These are phyloP conservation scores for Chaetomium cochliodes DNA, from an alignment of 495 filamentous ascomycete species.

Conservation along the genomic window DNA sequence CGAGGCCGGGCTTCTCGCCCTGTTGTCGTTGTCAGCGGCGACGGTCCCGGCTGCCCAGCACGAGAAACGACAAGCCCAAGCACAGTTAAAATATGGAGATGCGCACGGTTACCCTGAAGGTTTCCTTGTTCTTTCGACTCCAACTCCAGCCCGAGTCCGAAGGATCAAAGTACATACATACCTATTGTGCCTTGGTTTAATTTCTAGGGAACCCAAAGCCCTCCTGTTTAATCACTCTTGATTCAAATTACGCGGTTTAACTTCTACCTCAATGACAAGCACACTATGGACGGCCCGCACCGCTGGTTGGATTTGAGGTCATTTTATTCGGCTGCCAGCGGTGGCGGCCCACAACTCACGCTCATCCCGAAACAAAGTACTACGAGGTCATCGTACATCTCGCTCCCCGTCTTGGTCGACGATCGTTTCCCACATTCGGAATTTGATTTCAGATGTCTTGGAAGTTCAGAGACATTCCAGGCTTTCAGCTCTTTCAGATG, in stretches of 20 bases:
- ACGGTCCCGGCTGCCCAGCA: too few relatives aligned
- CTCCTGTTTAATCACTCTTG: too few relatives aligned
- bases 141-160: too few relatives aligned
- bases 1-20: too few relatives aligned
- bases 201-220: too few relatives aligned
- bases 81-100: not conserved
- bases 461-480: not conserved
- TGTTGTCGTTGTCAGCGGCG: too few relatives aligned
- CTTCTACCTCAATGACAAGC: too few relatives aligned
- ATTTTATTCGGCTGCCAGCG: not conserved
- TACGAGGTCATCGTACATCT: conserved; percentile 28
- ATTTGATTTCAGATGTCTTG: not conserved
- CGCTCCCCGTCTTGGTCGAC: not conserved
- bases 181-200: too few relatives aligned
- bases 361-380: not conserved
- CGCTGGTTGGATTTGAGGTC: not conserved
- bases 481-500: not conserved
- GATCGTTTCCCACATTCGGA: conserved; percentile 15
- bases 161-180: too few relatives aligned
- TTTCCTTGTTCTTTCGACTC: too few relatives aligned
- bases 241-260: too few relatives aligned
- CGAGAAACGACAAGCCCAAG: not conserved
- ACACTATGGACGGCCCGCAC: not conserved
- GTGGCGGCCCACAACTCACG: not conserved
- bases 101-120: conserved; percentile 5